Evolutionary conservation across 495 filamentous ascomycete species (phyloP), one percentile per base, ranked within the genome.

Genomic region (Tuber magnatum): DNA sequence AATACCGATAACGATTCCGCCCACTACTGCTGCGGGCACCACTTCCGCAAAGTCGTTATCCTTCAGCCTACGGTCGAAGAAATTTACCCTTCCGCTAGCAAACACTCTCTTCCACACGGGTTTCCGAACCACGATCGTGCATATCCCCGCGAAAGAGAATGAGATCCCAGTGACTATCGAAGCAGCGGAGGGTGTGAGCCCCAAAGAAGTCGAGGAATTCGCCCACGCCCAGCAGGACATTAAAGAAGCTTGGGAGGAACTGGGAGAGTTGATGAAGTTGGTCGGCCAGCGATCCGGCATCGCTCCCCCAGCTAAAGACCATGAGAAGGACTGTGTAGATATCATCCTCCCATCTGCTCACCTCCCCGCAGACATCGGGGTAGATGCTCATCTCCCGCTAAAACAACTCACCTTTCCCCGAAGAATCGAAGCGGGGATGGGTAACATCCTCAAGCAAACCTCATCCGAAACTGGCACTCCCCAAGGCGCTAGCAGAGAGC

Each of bases 401-500:
- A 77, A 86, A 51, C 86, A 88, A 7, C 85, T 92, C 18, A 90
- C 88, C 8, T 77, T 83, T 40, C 86, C 89, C 46, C 86, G 90
- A 73, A 84, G 78, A 28, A 87, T 92, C 41, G 83, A 86, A 32
- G 85, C 86, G 12, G 85, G 87, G 61, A 90, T 92, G 87, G 91
- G 91, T n/a, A 93, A 92, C 77, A 91, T 93, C 68, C 80, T 93
- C 39, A 87, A 90, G 65, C 86, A 87, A 39, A 71, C 91, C 51
- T 84, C 85, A 22, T 81, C 81, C 3, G 83, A 84, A 39, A 78
- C 78, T 24, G 76, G 78, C 56, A 84, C 83, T 12, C 24, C 51
- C 18, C 72, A 76, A 20, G 80, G 77, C 86, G 78, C 88, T 87
- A 42, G 90, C 87, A 69, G 85, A 48, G 91, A 92, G 77, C 82